These are phyloP conservation scores for Neurospora tetrasperma DNA, from an alignment of 495 filamentous ascomycete genomes.

Conservation along the genomic window DNA sequence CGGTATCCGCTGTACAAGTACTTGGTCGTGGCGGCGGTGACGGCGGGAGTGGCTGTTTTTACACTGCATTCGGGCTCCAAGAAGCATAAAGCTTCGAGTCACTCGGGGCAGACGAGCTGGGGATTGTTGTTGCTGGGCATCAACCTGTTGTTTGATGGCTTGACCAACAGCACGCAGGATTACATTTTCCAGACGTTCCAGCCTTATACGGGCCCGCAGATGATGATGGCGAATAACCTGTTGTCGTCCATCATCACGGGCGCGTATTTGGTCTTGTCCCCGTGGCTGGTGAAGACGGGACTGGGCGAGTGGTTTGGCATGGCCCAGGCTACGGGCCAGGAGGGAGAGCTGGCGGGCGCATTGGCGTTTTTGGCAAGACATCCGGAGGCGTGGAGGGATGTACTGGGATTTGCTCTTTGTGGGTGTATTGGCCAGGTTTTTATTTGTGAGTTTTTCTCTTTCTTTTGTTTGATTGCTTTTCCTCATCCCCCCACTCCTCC, in stretches of 20 bases:
- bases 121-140: constrained; percentile 79
- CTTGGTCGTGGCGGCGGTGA: constrained; percentile 80
- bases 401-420: constrained; percentile 83
- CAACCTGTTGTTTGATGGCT: constrained; percentile 88
- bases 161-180: constrained; percentile 95
- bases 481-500: no score
- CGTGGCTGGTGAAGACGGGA: constrained; percentile 59
- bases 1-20: constrained; percentile 95
- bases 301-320: constrained; percentile 59
- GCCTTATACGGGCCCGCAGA: constrained; percentile 81
- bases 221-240: constrained; percentile 98
- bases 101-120: constrained; percentile 44
- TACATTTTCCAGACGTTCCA: constrained; percentile 76
- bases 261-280: constrained; percentile 64
- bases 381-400: constrained; percentile 70
- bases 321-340: constrained; percentile 45
- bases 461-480: neutral
- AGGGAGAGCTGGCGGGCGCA: constrained; percentile 66
- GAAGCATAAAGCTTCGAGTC: constrained; percentile 35
- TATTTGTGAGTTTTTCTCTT: constrained; percentile 53
- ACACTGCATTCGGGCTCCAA: constrained; percentile 64
- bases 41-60: constrained; percentile 87
- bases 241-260: constrained; percentile 67
- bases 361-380: constrained; percentile 66
- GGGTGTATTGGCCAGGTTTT: constrained; percentile 93